phyloP scores from a whole-genome alignment of 2,329 filamentous ascomycete genomes.

The Trichoderma pleuroti region DNA sequence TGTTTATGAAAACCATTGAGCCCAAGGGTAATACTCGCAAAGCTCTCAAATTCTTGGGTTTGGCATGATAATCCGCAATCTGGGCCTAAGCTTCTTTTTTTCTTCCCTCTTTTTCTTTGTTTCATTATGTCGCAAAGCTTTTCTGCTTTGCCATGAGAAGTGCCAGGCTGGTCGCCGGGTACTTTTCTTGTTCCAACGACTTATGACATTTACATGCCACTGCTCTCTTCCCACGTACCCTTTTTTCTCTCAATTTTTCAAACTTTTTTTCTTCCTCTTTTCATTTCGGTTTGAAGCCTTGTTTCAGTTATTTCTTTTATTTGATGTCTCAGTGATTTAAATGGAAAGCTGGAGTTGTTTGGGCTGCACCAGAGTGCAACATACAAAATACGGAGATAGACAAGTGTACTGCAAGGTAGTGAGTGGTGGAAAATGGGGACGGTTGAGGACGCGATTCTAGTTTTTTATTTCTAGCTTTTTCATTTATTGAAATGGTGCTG shows the following conservation, averaged over 20 bases:
- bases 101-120: not conserved
- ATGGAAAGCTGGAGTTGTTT: not conserved
- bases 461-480: not conserved
- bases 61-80: slow-evolving; percentile 24
- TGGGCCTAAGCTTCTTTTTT: not conserved
- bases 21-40: slow-evolving; percentile 47
- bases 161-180: not conserved
- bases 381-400: slow-evolving; percentile 5
- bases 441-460: not conserved
- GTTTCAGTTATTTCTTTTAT: not conserved
- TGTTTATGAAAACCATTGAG: slow-evolving; percentile 38
- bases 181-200: not conserved
- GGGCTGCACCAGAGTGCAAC: not conserved
- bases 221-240: not conserved
- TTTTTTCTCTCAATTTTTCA: not conserved
- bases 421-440: not conserved
- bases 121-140: not conserved
- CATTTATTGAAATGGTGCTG: not conserved
- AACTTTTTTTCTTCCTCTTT: not conserved
- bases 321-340: not conserved
- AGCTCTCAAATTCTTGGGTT: slow-evolving; percentile 52
- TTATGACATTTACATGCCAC: slow-evolving; percentile 7
- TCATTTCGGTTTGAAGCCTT: not conserved
- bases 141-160: not conserved
- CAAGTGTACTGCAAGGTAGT: slow-evolving; percentile 1